Evolutionary conservation across 805 yeast species (phyloP).

Genomic region (Kluyveromyces nonfermentans): DNA sequence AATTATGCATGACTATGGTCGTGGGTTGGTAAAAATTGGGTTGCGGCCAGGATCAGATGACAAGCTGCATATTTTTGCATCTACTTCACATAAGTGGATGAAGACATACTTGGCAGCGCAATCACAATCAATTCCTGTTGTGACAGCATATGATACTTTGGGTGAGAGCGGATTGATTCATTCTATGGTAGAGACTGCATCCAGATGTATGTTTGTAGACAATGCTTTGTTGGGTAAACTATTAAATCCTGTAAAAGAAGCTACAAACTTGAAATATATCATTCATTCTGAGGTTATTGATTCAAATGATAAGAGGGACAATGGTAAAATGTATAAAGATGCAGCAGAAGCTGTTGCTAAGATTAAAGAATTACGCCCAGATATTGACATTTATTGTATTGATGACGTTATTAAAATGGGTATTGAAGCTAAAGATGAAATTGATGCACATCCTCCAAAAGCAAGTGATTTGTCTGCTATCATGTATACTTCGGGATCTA

Average conservation of each 20-base stretch:
- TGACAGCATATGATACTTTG: constrained; percentile 92
- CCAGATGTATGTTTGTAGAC: constrained; percentile 77
- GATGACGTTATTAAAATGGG: constrained; percentile 65
- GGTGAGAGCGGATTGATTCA: constrained; percentile 85
- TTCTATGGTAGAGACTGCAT: constrained; percentile 74
- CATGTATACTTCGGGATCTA: constrained; percentile 66
- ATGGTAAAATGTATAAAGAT: constrained; percentile 48
- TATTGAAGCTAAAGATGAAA: constrained; percentile 36
- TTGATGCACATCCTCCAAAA: constrained; percentile 34
- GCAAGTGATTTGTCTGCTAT: constrained; percentile 49
- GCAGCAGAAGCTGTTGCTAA: constrained; percentile 52
- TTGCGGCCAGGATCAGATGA: constrained; percentile 49
- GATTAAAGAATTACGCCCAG: constrained; percentile 63
- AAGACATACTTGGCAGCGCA: constrained; percentile 71
- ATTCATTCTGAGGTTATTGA: constrained; percentile 60
- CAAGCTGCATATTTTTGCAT: constrained; percentile 74
- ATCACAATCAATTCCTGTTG: constrained; percentile 74
- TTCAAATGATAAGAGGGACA: constrained; percentile 51
- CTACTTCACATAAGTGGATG: constrained; percentile 88
- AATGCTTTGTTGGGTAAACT: constrained; percentile 59
- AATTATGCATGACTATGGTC: constrained; percentile 47
- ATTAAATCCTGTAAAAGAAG: constrained; percentile 60
- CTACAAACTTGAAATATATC: constrained; percentile 52
- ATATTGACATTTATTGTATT: constrained; percentile 54
- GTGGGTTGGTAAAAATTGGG: constrained; percentile 71